Percentiles rank a stretch among this genome's conserved stretches.
These are phyloP conservation scores for Monosporascus sp. DNA, from an alignment of 2,329 filamentous ascomycete genomes.

Conservation along the genomic window DNA sequence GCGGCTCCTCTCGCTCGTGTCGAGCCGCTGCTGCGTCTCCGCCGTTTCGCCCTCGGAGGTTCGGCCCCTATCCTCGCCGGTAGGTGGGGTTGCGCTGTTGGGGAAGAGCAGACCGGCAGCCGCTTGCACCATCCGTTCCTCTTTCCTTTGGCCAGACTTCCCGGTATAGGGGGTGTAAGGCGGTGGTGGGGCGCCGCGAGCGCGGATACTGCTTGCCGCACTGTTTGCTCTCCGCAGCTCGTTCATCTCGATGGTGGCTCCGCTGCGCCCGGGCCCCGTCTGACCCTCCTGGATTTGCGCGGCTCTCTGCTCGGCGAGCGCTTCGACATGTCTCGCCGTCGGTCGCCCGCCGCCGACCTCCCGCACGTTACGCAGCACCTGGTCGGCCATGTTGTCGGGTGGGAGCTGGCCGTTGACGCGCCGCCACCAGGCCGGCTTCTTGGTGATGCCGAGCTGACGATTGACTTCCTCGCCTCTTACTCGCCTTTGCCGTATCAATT, in stretches of 20 bases:
- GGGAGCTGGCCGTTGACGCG: constrained; percentile 41
- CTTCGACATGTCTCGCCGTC: constrained; percentile 36
- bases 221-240: constrained; percentile 28
- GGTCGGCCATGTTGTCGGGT: constrained; percentile 43
- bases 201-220: constrained; percentile 21
- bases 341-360: constrained; percentile 47
- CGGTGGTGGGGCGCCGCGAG: constrained; percentile 19
- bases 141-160: constrained; percentile 39
- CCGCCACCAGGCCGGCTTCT: constrained; percentile 65
- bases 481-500: constrained; percentile 60
- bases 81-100: constrained; percentile 25
- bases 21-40: constrained; percentile 16
- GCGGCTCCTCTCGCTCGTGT: constrained; percentile 34
- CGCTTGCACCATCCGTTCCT: constrained; percentile 38
- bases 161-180: constrained; percentile 33
- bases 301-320: constrained; percentile 32
- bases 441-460: constrained; percentile 54
- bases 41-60: background rate
- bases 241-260: constrained; percentile 35
- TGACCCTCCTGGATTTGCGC: constrained; percentile 22
- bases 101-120: constrained; percentile 48
- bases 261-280: constrained; percentile 26
- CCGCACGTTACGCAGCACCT: constrained; percentile 49
- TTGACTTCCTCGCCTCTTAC: constrained; percentile 52
- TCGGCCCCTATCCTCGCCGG: constrained; percentile 26